Percentiles rank a stretch among this genome's conserved stretches.
Conservation (phyloP, 768 basidiomycete genomes). For the Hirschioporus abietinus region DNA sequence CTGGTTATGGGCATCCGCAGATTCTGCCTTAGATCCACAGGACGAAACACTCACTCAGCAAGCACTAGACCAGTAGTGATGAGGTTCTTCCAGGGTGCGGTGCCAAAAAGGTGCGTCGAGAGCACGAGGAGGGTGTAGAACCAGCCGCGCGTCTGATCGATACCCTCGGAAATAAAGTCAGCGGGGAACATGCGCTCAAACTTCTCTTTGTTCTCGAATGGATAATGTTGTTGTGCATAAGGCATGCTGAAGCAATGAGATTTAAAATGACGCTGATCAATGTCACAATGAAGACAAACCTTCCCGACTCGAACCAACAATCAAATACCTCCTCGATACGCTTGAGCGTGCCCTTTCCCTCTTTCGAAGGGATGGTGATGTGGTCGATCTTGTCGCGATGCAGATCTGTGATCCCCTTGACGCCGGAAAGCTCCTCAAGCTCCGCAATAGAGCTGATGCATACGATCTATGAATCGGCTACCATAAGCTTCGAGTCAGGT, state of each 20-base stretch:
- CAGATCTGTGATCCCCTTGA: slow-evolving; percentile 78
- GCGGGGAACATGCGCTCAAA: slow-evolving; percentile 89
- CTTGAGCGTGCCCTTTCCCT: slow-evolving; percentile 80
- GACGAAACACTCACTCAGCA: slow-evolving; percentile 60
- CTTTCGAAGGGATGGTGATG: slow-evolving; percentile 89
- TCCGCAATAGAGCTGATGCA: slow-evolving; percentile 86
- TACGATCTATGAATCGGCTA: slow-evolving; percentile 49
- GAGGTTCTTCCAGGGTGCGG: slow-evolving; percentile 96
- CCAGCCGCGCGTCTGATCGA: slow-evolving; percentile 99
- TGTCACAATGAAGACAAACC: slow-evolving; percentile 40
- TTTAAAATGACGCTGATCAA: slow-evolving; percentile 1
- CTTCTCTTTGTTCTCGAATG: slow-evolving; percentile 91
- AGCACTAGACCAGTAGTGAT: slow-evolving; percentile 95
- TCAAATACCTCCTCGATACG: slow-evolving; percentile 98
- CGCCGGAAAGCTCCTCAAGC: slow-evolving; percentile 81
- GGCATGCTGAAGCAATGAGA: slow-evolving; percentile 73
- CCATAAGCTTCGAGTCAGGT: slow-evolving; percentile 4
- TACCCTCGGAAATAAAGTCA: slow-evolving; percentile 96
- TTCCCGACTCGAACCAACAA: slow-evolving; percentile 99
- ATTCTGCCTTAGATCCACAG: not conserved
- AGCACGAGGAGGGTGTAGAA: slow-evolving; percentile 97
- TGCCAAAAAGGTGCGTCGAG: slow-evolving; percentile 91
- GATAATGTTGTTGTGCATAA: slow-evolving; percentile 95
- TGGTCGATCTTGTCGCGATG: slow-evolving; percentile 94
- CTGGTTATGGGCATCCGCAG: not conserved